Conservation (phyloP, 2,329 filamentous ascomycete genomes). For the Trichoderma oligosporum region DNA sequence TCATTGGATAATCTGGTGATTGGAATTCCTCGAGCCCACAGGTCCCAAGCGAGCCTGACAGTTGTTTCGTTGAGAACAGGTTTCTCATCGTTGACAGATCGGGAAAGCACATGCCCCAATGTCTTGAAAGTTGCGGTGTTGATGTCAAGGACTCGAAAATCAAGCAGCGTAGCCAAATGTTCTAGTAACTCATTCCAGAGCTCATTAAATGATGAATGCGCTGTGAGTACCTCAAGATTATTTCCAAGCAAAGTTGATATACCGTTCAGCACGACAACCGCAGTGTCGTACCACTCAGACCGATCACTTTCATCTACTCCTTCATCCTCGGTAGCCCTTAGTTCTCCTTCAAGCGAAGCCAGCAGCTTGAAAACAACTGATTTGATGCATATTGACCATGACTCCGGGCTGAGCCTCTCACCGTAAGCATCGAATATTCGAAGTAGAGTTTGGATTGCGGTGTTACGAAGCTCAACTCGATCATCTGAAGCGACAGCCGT, state of each 20-base stretch:
- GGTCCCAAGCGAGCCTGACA: slow-evolving; percentile 60
- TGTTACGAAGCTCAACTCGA: slow-evolving; percentile 73
- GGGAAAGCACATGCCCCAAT: slow-evolving; percentile 59
- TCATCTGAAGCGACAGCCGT: slow-evolving; percentile 68
- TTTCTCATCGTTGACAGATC: slow-evolving; percentile 41
- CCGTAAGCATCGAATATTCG: slow-evolving; percentile 91
- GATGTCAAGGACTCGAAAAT: slow-evolving; percentile 63
- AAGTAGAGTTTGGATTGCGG: slow-evolving; percentile 85
- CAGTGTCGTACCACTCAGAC: slow-evolving; percentile 68
- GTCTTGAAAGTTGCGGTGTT: slow-evolving; percentile 69
- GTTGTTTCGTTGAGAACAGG: slow-evolving; percentile 48
- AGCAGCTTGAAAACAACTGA: slow-evolving; percentile 77
- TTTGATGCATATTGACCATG: slow-evolving; percentile 80
- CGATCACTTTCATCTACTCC: slow-evolving; percentile 41
- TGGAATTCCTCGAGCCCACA: slow-evolving; percentile 68
- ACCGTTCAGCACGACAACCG: slow-evolving; percentile 68
- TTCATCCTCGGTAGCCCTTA: slow-evolving; percentile 39
- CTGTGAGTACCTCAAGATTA: slow-evolving; percentile 69
- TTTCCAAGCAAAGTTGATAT: slow-evolving; percentile 69
- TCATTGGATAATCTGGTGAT: slow-evolving; percentile 34
- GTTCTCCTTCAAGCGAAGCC: slow-evolving; percentile 60
- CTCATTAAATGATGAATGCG: slow-evolving; percentile 61
- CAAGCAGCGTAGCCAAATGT: slow-evolving; percentile 62
- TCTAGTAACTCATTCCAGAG: slow-evolving; percentile 73
- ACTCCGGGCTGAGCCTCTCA: slow-evolving; percentile 69